These are phyloP conservation scores for Botrytis fragariae DNA, from an alignment of 2,329 filamentous ascomycete species.

Conservation along the genomic window DNA sequence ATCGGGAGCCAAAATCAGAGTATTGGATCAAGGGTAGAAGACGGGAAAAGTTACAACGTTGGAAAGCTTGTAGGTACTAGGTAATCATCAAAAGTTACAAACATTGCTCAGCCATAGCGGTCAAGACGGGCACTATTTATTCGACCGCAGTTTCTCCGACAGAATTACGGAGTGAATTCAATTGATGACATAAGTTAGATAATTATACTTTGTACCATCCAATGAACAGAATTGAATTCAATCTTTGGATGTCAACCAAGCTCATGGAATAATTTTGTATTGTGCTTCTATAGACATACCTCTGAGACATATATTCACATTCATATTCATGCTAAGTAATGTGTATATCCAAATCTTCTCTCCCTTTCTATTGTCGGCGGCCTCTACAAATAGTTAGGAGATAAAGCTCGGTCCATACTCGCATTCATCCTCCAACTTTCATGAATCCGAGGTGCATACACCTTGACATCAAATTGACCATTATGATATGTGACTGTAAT, in stretches of 20 bases:
- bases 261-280: not conserved
- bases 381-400: not conserved
- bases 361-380: not conserved
- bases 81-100: conserved; percentile 7
- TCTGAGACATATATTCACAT: not conserved
- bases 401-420: conserved; percentile 1
- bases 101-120: not conserved
- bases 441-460: conserved; percentile 11
- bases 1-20: not conserved
- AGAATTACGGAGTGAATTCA: not conserved
- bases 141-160: not conserved
- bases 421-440: conserved; percentile 6
- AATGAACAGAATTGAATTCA: not conserved
- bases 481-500: not conserved
- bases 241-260: not conserved
- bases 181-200: not conserved
- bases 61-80: not conserved
- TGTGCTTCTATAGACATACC: not conserved
- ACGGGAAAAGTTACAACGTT: not conserved
- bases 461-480: not conserved
- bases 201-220: not conserved
- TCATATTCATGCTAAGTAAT: not conserved
- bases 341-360: not conserved
- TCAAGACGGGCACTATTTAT: not conserved
- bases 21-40: not conserved